A percentile compares a stretch with the other conserved stretches of the same genome.
Evolutionary conservation across 2,329 filamentous ascomycete genomes (phyloP).

Genomic region (Colletotrichum navitas): DNA sequence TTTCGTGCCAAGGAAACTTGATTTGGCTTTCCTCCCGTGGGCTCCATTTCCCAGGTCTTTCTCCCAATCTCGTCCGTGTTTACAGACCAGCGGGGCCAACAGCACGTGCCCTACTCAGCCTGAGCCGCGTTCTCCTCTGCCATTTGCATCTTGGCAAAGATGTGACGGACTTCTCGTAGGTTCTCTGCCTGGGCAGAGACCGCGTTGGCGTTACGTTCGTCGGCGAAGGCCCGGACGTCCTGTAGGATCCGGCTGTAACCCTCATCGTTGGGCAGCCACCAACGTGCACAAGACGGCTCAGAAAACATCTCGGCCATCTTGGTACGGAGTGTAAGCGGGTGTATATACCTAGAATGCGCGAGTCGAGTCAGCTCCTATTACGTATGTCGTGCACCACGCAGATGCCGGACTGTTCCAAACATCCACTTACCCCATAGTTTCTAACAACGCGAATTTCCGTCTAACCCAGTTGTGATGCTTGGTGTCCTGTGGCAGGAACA

Average conservation of each 20-base stretch:
- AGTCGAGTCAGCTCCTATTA: constrained; percentile 11
- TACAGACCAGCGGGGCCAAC: neutral
- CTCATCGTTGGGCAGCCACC: constrained; percentile 92
- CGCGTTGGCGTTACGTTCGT: constrained; percentile 76
- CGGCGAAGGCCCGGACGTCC: constrained; percentile 83
- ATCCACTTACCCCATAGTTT: constrained; percentile 80
- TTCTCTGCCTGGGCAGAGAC: constrained; percentile 72
- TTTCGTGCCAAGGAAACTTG: neutral
- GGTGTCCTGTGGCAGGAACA: constrained; percentile 83
- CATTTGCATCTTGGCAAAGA: constrained; percentile 73
- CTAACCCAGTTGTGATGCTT: constrained; percentile 84
- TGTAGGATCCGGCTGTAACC: constrained; percentile 80
- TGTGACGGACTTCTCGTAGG: constrained; percentile 78
- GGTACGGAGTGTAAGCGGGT: constrained; percentile 78
- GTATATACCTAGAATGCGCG: constrained; percentile 78
- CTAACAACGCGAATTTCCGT: constrained; percentile 81
- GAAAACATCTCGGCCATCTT: constrained; percentile 83
- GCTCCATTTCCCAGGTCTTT: neutral
- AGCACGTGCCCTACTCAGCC: neutral
- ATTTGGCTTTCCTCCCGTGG: neutral
- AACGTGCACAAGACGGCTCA: constrained; percentile 77
- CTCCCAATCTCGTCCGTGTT: neutral
- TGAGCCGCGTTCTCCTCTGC: constrained; percentile 32
- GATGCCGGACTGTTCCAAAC: constrained; percentile 22
- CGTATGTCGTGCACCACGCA: constrained; percentile 13